Base-by-base conservation (phyloP, 2,329 filamentous ascomycete species). In the Eurotiales sp. region DNA sequence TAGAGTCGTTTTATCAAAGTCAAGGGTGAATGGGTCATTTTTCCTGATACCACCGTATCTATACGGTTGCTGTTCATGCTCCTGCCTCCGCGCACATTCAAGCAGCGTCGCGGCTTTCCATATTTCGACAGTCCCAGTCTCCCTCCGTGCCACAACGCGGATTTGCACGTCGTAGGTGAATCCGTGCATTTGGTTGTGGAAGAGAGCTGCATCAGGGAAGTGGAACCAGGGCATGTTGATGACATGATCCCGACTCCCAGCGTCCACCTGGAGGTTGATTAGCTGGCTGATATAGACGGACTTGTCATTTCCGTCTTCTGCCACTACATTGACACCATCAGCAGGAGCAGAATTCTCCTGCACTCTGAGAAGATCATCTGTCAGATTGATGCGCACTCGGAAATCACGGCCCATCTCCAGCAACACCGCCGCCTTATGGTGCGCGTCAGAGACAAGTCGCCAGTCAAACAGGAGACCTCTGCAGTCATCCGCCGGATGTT, bases 191-290 rank as follows among this genome's bases (percentile, higher is more conserved):
- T 48, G 40, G 17, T 49, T 44, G 19, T 53, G 46, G 12, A 53
- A 53, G 17, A 48, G 32, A 0, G 40, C 46, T 30, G 41, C 41
- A 22, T 53, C 51, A 3, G 51, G 22, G 12, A 29, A 41, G 11
- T 22, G 41, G 40, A 53, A 53, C 51, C 51, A 53, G 23, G 51
- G 51, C 14, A 53, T 42, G 34, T 53, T 53, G 19, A 53, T 49
- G 1, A 53, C 22, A n/a, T 53, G 45, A 27, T 49, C 34, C 7
- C 15, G 14, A 6, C 22, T 39, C 8, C 51, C 51, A 4, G 40
- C 40, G 14, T 48, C 40, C 8, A 53, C 40, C 14, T 45, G 22
- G 4, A 45, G 34, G 17, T 5, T 34, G 17, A 53, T 15, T 2
- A 22, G 10, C 10, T 49, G 39, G 15, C 51, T 49, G 40, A 53